These are phyloP conservation scores for Maudiozyma turicensis DNA, from an alignment of 805 yeast species.

Conservation along the genomic window DNA sequence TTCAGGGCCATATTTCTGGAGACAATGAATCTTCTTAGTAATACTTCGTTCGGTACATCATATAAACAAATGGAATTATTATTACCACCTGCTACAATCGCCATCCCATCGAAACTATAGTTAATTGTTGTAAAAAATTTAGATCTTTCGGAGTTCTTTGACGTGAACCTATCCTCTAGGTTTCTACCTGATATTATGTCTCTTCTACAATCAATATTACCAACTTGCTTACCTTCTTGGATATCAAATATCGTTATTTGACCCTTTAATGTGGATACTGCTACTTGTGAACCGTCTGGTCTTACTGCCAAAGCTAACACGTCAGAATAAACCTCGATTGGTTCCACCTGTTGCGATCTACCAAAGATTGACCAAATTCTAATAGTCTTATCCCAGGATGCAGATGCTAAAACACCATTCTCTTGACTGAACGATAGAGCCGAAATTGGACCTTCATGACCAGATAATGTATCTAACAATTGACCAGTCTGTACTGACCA, in stretches of 20 bases:
- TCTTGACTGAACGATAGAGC: conserved; percentile 78
- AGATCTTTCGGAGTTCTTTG: conserved; percentile 74
- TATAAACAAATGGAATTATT: conserved; percentile 85
- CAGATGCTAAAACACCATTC: conserved; percentile 69
- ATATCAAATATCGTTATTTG: conserved; percentile 77
- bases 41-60: conserved; percentile 80
- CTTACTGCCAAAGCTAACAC: conserved; percentile 74
- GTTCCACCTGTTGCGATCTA: conserved; percentile 81
- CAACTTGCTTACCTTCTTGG: conserved; percentile 69
- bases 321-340: conserved; percentile 76
- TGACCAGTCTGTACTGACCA: conserved; percentile 98
- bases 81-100: conserved; percentile 87
- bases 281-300: conserved; percentile 88
- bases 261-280: conserved; percentile 84
- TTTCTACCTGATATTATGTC: conserved; percentile 86
- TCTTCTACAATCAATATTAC: conserved; percentile 73
- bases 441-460: conserved; percentile 94
- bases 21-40: conserved; percentile 71
- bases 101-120: conserved; percentile 83
- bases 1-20: conserved; percentile 85
- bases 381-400: conserved; percentile 94
- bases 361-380: conserved; percentile 90
- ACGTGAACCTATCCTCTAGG: conserved; percentile 68
- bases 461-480: conserved; percentile 74
- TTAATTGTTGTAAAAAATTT: conserved; percentile 72